Evolutionary conservation across 768 basidiomycete genomes (phyloP), one percentile per base, ranked within the genome.

Genomic region (Sporobolomyces pararoseus): DNA sequence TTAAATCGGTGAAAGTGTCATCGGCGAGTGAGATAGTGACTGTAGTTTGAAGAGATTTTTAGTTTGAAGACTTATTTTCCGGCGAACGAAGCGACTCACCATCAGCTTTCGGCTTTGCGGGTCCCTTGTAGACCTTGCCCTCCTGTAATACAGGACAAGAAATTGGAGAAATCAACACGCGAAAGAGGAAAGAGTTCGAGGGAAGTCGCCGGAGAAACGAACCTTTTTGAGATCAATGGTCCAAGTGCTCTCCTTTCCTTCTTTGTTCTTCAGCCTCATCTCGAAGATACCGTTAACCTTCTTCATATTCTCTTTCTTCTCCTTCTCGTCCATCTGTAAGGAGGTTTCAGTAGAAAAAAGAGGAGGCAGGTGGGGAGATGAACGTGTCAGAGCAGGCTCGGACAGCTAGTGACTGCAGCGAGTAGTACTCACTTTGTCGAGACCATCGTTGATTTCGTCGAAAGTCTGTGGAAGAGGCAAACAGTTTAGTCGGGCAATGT

Each of bases 171-270:
- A 0, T 2, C 17, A n/a, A 3, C 19, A 16, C 34, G 25, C 34
- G 32, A 59, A 27, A 13, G 27, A 35, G n/a, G 23, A 58, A 42
- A 42, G 21, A 4, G 35, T 7, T n/a, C 16, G n/a, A 44, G 42
- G n/a, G 16, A 59, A 29, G 58, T 59, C 58, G 58, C 58, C 79
- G 77, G 53, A 47, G 46, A 47, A 23, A 13, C 39, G 10, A 13
- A 80, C 76, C 51, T 81, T 88, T 85, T 97, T 96, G 78, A 95
- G 77, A 83, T 97, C 94, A 75, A 97, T 90, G 10, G 91, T 93
- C 91, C 91, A 96, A 52, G 83, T 83, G 25, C 82, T 88, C 70
- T 86, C 86, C 79, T 89, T 85, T 70, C 89, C 91, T 75, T 89
- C 91, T 58, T 87, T 88, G 91, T 91, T 54, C 51, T 64, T 52